Conservation (phyloP, 2,329 filamentous ascomycete genomes). For the Paramyrothecium roridum region DNA sequence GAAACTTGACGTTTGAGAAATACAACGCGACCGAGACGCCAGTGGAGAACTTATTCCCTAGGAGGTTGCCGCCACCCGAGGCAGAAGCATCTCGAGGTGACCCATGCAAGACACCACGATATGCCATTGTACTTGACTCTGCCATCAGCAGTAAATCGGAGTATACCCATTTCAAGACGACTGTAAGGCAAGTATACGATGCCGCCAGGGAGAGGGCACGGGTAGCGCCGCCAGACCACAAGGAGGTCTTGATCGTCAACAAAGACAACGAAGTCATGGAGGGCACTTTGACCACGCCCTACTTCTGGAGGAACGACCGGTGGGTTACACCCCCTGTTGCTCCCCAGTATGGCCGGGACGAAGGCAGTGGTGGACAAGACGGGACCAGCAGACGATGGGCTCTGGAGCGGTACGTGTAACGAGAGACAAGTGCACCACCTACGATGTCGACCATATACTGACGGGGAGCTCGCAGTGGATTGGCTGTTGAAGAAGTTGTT, state of each 20-base stretch:
- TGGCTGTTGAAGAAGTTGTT: constrained; percentile 66
- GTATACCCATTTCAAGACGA: constrained; percentile 88
- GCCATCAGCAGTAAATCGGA: constrained; percentile 43
- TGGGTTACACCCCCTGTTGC: constrained; percentile 82
- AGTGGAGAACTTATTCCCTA: constrained; percentile 56
- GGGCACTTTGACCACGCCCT: constrained; percentile 77
- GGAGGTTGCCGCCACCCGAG: constrained; percentile 45
- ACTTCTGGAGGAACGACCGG: constrained; percentile 66
- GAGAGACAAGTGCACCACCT: background rate
- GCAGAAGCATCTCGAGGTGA: constrained; percentile 14
- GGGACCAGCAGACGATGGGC: constrained; percentile 84
- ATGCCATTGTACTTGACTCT: constrained; percentile 42
- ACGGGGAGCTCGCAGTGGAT: constrained; percentile 29
- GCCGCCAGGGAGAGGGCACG: constrained; percentile 60
- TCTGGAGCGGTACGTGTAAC: constrained; percentile 55
- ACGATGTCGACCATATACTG: background rate
- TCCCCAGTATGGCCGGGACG: constrained; percentile 24
- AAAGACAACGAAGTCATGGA: constrained; percentile 70
- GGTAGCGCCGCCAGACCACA: constrained; percentile 46
- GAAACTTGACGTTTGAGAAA: constrained; percentile 40
- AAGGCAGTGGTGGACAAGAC: constrained; percentile 71
- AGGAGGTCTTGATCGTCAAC: constrained; percentile 77
- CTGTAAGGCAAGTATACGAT: constrained; percentile 68
- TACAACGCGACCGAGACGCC: constrained; percentile 33
- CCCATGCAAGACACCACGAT: constrained; percentile 25